Percentiles rank a stretch among this genome's conserved stretches.
Conservation (phyloP, 1,284 basidiomycete genomes). For the Coniferiporia weirii region DNA sequence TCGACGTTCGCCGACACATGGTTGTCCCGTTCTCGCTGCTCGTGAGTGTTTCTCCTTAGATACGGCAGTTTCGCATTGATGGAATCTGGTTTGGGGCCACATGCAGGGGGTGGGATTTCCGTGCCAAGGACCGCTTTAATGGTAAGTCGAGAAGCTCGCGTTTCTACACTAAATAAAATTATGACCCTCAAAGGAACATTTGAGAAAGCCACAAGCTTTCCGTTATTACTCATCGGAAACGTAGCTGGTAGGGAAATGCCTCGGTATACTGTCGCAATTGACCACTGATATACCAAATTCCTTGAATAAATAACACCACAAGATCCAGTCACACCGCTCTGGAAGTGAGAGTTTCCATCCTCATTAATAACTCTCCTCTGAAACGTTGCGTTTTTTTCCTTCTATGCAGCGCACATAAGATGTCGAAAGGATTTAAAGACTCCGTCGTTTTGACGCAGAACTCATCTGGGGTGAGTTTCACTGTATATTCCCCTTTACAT, state of each 20-base stretch:
- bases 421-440: slow-evolving; percentile 19
- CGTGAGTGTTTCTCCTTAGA: neutral
- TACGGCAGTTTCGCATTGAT: neutral
- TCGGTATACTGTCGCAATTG: too few species aligned
- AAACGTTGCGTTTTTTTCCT: neutral
- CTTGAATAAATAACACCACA: too few species aligned
- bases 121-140: slow-evolving; percentile 13
- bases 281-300: too few species aligned
- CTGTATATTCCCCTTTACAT: neutral
- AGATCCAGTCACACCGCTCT: slow-evolving; percentile 12
- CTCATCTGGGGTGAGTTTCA: slow-evolving; percentile 19
- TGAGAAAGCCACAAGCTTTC: slow-evolving; percentile 2
- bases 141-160: neutral
- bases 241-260: neutral
- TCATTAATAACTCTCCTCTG: neutral
- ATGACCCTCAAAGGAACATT: neutral
- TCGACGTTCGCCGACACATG: slow-evolving; percentile 10
- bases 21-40: neutral
- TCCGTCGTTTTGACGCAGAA: slow-evolving; percentile 23
- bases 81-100: neutral
- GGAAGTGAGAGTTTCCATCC: too few species aligned
- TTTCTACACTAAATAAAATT: neutral
- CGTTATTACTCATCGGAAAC: slow-evolving; percentile 11
- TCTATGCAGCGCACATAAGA: slow-evolving; percentile 20
- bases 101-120: slow-evolving; percentile 12